These are phyloP conservation scores for Fusarium penzigii DNA, from an alignment of 2,329 filamentous ascomycete genomes.

Conservation along the genomic window DNA sequence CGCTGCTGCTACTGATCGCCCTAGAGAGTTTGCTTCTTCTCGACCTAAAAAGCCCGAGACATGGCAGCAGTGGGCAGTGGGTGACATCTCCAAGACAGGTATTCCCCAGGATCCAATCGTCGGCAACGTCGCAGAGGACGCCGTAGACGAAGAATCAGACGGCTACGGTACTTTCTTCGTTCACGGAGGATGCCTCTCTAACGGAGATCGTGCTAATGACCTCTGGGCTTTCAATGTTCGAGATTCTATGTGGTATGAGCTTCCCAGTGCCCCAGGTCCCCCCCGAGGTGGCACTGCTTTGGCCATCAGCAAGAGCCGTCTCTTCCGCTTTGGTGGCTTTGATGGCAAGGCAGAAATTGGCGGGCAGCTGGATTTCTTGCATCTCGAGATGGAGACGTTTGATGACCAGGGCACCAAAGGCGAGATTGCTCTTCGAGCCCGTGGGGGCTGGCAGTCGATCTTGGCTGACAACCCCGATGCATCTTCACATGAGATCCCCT, in stretches of 20 bases:
- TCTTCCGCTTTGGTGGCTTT: conserved; percentile 82
- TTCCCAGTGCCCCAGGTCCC: conserved; percentile 67
- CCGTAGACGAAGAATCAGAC: conserved; percentile 60
- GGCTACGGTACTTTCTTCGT: conserved; percentile 71
- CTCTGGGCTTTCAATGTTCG: conserved; percentile 77
- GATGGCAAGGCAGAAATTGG: conserved; percentile 71
- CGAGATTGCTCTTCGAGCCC: conserved; percentile 52
- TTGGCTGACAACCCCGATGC: conserved; percentile 38
- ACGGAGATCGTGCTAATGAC: conserved; percentile 63
- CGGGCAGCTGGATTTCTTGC: conserved; percentile 68
- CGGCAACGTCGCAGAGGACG: conserved; percentile 56
- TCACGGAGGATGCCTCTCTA: conserved; percentile 72
- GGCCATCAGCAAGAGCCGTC: conserved; percentile 59
- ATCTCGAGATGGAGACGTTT: conserved; percentile 57
- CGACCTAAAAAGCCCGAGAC: conserved; percentile 41
- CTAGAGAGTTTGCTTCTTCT: conserved; percentile 48
- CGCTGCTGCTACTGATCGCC: conserved; percentile 57
- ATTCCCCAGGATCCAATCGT: conserved; percentile 62
- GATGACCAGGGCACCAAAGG: conserved; percentile 49
- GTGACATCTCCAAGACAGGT: conserved; percentile 54
- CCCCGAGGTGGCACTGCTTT: conserved; percentile 69
- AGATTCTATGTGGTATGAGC: conserved; percentile 64
- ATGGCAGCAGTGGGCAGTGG: conserved; percentile 59
- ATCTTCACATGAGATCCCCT: conserved; percentile 38
- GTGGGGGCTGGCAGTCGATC: conserved; percentile 57